Base-by-base conservation (phyloP, 192 early-diverging fungal genomes). In the Funneliformis mosseae region DNA sequence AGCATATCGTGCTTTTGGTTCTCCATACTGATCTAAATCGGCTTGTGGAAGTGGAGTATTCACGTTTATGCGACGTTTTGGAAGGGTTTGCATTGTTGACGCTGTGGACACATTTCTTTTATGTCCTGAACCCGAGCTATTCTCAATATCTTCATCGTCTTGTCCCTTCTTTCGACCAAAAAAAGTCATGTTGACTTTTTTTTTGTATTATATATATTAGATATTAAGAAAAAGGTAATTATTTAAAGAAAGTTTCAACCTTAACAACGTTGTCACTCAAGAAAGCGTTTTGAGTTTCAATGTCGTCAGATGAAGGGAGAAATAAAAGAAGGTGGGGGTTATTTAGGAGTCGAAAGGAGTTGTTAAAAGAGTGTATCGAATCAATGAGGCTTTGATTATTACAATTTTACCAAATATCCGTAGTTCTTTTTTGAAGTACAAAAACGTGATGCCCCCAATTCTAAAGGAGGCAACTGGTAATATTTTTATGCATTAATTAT, bases 41-140 rank as follows among this genome's bases (percentile, higher is more conserved):
- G 67, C 38, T 5, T 63, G 25, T 16, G 83, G 84, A 18, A 80
- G 25, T 23, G 74, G 43, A 48, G 80, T 82, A 60, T 87, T 87
- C 41, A 87, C 85, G 66, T 83, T 84, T 41, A 87, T 75, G 25
- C 81, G 78, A 60, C 86, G 81, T 62, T 83, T 78, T 64, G 76
- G 77, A n/a, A 76, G 62, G 68, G 69, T 80, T 68, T 82, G 80
- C 21, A 28, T 48, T 55, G 77, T 25, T 16, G 86, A 85, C 8
- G 82, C 77, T 7, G 82, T 67, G 14, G 86, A 85, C n/a, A 55
- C 14, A 18, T 38, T 79, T 48, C 59, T 59, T 23, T 23, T 33
- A n/a, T 70, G 33, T 43, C 39, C 42, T 0, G 50, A 55, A 55
- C 18, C 50, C 21, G 50, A 55, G 21, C 5, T 55, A 55, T 55